Conservation (phyloP, 2,329 filamentous ascomycete species). For the Exophiala bonariae region DNA sequence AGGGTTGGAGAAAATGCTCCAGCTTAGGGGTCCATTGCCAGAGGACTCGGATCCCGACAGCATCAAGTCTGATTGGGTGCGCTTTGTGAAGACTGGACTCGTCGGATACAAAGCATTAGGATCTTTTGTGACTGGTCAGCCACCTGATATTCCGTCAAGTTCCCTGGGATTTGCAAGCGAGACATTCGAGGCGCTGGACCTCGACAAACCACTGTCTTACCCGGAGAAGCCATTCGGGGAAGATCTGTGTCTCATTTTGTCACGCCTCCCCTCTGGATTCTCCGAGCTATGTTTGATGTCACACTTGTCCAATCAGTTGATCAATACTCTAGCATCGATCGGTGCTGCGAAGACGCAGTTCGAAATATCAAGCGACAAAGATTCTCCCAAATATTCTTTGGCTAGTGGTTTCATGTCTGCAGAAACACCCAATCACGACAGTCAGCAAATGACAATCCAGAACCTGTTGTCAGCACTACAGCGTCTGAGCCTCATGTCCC, state of each 20-base stretch:
- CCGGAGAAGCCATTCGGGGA: conserved; percentile 21
- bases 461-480: conserved; percentile 24
- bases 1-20: conserved; percentile 23
- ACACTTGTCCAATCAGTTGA: conserved; percentile 23
- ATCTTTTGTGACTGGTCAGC: conserved; percentile 23
- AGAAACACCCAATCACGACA: conserved; percentile 6
- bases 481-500: conserved; percentile 21
- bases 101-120: conserved; percentile 22
- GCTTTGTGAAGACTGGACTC: conserved; percentile 23
- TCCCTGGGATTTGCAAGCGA: conserved; percentile 18
- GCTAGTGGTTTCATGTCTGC: background rate
- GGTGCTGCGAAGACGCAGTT: conserved; percentile 8
- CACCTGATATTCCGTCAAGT: conserved; percentile 15
- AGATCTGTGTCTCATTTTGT: conserved; percentile 19
- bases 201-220: conserved; percentile 22
- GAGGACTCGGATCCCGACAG: conserved; percentile 4
- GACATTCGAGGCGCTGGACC: conserved; percentile 20
- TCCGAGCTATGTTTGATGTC: conserved; percentile 20
- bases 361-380: background rate
- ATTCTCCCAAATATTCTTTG: background rate
- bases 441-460: conserved; percentile 15
- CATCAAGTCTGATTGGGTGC: conserved; percentile 17
- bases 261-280: conserved; percentile 20
- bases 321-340: conserved; percentile 21
- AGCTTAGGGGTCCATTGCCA: conserved; percentile 17